Conservation (phyloP, 2,329 filamentous ascomycete genomes). For the Calonectria henricotiae region DNA sequence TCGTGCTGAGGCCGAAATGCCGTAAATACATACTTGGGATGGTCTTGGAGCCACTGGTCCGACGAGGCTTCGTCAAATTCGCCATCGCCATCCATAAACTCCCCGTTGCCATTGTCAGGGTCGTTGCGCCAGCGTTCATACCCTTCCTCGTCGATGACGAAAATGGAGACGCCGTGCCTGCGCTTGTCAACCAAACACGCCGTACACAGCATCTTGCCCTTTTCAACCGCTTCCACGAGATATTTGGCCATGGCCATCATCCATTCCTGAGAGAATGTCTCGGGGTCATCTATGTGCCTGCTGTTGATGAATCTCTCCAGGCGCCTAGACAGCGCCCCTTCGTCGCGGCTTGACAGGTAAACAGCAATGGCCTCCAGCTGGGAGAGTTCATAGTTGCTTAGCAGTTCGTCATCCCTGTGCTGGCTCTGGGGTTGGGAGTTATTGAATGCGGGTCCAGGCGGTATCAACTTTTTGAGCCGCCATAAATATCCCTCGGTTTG, state of each 20-base stretch:
- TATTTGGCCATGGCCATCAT: slow-evolving; percentile 13
- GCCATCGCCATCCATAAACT: too few species aligned
- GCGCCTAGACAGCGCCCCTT: neutral
- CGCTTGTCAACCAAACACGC: neutral
- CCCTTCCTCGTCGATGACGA: slow-evolving; percentile 2
- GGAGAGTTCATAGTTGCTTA: neutral
- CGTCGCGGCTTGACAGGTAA: slow-evolving; percentile 1
- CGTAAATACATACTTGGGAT: slow-evolving; percentile 8
- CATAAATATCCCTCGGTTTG: slow-evolving; percentile 6
- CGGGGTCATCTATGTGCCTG: slow-evolving; percentile 2
- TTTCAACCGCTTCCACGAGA: neutral
- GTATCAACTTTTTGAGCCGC: slow-evolving; percentile 1
- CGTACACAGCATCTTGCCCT: slow-evolving; percentile 7
- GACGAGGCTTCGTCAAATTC: slow-evolving; percentile 2
- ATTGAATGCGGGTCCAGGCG: neutral
- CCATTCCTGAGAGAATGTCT: slow-evolving; percentile 13
- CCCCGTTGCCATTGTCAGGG: neutral
- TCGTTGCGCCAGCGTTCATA: neutral
- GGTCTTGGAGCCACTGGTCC: neutral
- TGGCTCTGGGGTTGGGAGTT: slow-evolving; percentile 3
- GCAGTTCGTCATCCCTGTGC: neutral
- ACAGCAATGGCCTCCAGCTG: neutral
- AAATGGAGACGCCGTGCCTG: neutral
- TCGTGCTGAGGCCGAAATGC: slow-evolving; percentile 4
- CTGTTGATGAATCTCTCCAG: slow-evolving; percentile 5